Evolutionary conservation across 352 stramenopile species (phyloP).

Genomic region (Globisporangium cystogenes): DNA sequence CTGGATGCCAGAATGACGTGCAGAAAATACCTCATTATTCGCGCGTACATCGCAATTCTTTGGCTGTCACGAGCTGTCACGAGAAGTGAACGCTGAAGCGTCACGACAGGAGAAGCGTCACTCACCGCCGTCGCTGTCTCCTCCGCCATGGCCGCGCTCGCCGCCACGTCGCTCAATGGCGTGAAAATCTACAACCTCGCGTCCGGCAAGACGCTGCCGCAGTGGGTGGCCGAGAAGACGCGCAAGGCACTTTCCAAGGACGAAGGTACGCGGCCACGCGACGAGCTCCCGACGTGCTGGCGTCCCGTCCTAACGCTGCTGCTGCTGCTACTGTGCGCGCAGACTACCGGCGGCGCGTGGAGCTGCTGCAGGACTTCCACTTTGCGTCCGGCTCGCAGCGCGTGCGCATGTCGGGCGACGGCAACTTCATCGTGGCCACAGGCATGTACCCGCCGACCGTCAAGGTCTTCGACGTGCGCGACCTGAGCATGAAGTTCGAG

Average conservation of each 20-base stretch:
- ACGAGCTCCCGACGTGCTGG: neutral
- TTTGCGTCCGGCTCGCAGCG: constrained; percentile 93
- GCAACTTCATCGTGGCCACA: constrained; percentile 94
- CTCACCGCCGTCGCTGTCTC: neutral
- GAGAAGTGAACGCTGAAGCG: too few relatives aligned
- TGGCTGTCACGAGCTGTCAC: too few relatives aligned
- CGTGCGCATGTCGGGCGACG: constrained; percentile 93
- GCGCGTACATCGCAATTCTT: too few relatives aligned
- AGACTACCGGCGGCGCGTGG: constrained; percentile 92
- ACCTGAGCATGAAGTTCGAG: constrained; percentile 99
- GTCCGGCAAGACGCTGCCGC: constrained; percentile 91
- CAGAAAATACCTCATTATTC: too few relatives aligned
- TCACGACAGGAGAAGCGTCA: constrained; percentile 7
- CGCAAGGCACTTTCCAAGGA: constrained; percentile 66
- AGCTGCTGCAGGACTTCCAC: constrained; percentile 99
- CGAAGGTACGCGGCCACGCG: constrained; percentile 24
- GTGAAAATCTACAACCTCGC: constrained; percentile 96
- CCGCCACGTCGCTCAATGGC: constrained; percentile 85
- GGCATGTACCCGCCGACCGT: constrained; percentile 97
- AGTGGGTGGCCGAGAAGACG: constrained; percentile 93
- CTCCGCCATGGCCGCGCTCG: constrained; percentile 64
- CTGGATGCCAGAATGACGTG: too few relatives aligned
- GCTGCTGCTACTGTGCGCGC: neutral
- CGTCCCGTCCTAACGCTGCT: neutral
- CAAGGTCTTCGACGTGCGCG: constrained; percentile 92